phyloP scores from a whole-genome alignment of 2,329 filamentous ascomycete species.

The Phyllosticta ampelicida region DNA sequence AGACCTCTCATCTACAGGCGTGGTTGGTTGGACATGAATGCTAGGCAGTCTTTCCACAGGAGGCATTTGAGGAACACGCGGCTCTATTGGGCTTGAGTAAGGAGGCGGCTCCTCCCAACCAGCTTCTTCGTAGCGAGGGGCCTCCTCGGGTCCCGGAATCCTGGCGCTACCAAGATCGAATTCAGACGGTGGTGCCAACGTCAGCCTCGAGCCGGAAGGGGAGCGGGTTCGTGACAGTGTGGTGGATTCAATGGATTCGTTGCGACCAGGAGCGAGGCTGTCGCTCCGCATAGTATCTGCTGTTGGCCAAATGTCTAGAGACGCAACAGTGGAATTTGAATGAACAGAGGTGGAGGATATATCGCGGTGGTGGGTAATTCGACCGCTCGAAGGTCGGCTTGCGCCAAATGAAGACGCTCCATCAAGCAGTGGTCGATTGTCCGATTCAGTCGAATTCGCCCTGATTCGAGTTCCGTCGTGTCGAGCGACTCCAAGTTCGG shows the following conservation, averaged over 20 bases:
- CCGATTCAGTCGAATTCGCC: conserved; percentile 62
- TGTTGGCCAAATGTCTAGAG: conserved; percentile 25
- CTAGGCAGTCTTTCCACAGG: conserved; percentile 8
- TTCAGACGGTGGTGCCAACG: neutral
- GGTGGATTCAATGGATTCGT: conserved; percentile 33
- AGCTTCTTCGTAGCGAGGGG: conserved; percentile 23
- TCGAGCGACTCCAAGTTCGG: conserved; percentile 61
- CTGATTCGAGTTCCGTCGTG: conserved; percentile 68
- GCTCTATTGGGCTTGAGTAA: conserved; percentile 32
- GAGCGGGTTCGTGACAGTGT: conserved; percentile 28
- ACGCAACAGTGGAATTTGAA: conserved; percentile 26
- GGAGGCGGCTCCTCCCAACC: conserved; percentile 37
- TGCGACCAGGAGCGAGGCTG: conserved; percentile 15
- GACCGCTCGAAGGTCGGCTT: conserved; percentile 18
- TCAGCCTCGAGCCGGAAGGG: conserved; percentile 7
- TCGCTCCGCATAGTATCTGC: conserved; percentile 14
- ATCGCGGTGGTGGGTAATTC: conserved; percentile 28
- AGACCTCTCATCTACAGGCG: conserved; percentile 8
- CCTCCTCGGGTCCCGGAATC: conserved; percentile 20
- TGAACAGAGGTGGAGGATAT: conserved; percentile 33
- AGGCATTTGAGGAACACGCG: conserved; percentile 1
- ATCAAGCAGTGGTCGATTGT: conserved; percentile 59
- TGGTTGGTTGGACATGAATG: conserved; percentile 5
- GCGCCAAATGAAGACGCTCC: conserved; percentile 55
- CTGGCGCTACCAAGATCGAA: conserved; percentile 12